Evolutionary conservation across 108 stramenopile genomes (phyloP).

Genomic region (Pseudonitzschia multiseries): DNA sequence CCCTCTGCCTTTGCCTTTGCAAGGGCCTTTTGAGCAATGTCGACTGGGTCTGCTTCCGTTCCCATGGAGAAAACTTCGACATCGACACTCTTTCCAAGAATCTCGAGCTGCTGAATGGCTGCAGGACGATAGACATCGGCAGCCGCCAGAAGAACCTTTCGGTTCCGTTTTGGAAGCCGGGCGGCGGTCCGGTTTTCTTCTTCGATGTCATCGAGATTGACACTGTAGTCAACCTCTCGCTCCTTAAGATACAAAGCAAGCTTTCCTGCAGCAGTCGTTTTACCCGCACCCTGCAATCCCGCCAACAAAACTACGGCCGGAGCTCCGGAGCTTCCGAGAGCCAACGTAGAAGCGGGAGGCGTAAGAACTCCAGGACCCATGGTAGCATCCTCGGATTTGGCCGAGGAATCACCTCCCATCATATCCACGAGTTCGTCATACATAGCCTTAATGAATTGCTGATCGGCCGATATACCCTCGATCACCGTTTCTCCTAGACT

Average conservation of each 20-base stretch:
- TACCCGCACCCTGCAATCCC: slow-evolving; percentile 96
- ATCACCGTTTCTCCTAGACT: slow-evolving; percentile 82
- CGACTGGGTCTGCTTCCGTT: slow-evolving; percentile 84
- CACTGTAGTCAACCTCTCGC: slow-evolving; percentile 74
- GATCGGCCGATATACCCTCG: slow-evolving; percentile 89
- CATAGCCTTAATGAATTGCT: slow-evolving; percentile 95
- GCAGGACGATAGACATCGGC: slow-evolving; percentile 97
- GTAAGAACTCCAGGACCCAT: not conserved
- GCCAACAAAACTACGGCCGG: slow-evolving; percentile 91
- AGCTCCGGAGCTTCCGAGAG: slow-evolving; percentile 42
- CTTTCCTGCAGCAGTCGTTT: slow-evolving; percentile 54
- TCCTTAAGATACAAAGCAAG: slow-evolving; percentile 86
- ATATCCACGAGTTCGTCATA: slow-evolving; percentile 92
- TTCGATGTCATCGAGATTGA: slow-evolving; percentile 34
- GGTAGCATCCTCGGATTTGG: slow-evolving; percentile 6
- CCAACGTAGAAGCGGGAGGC: slow-evolving; percentile 64
- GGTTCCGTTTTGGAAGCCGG: slow-evolving; percentile 64
- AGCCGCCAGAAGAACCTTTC: slow-evolving; percentile 88
- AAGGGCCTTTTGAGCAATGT: slow-evolving; percentile 80
- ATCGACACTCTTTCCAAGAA: slow-evolving; percentile 79
- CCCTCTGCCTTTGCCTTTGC: slow-evolving; percentile 78
- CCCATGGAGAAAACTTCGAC: slow-evolving; percentile 85
- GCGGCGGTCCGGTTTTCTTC: slow-evolving; percentile 53
- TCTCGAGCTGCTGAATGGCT: slow-evolving; percentile 90
- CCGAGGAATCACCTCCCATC: slow-evolving; percentile 81